These are phyloP conservation scores for Noccaea bulbosa DNA, from an alignment of 345 rosid species.

Conservation along the genomic window DNA sequence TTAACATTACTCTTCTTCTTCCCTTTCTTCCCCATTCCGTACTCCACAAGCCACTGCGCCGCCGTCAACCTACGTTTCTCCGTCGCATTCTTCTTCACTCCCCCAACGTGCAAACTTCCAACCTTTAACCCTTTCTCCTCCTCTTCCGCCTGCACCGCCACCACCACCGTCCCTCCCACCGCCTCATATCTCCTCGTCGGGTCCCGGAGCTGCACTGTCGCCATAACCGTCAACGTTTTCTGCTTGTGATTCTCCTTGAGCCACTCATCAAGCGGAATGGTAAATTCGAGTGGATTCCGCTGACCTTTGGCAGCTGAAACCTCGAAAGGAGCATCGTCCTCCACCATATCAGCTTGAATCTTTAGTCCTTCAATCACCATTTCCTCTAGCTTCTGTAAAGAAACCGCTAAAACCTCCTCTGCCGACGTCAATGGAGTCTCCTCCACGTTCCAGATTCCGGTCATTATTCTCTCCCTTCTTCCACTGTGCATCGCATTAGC, in stretches of 20 bases:
- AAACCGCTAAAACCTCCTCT: conserved; percentile 75
- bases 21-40: conserved; percentile 69
- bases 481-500: conserved; percentile 66
- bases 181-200: conserved; percentile 87
- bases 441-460: conserved; percentile 82
- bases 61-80: conserved; percentile 86
- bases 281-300: conserved; percentile 56
- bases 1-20: conserved; percentile 62
- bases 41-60: conserved; percentile 81
- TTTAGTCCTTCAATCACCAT: conserved; percentile 82
- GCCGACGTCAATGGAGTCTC: conserved; percentile 58
- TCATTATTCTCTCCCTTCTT: conserved; percentile 80
- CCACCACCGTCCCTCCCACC: conserved; percentile 79
- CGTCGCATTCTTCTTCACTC: conserved; percentile 60
- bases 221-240: conserved; percentile 52
- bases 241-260: conserved; percentile 46
- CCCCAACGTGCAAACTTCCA: conserved; percentile 72
- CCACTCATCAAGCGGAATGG: conserved; percentile 79
- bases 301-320: conserved; percentile 63
- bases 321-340: conserved; percentile 79
- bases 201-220: conserved; percentile 72
- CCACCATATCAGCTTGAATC: conserved; percentile 82
- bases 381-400: conserved; percentile 80
- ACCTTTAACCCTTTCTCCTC: conserved; percentile 64
- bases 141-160: conserved; percentile 53